These are phyloP conservation scores for Anethum foeniculum DNA, from an alignment of 140 eudicot species.

Conservation along the genomic window DNA sequence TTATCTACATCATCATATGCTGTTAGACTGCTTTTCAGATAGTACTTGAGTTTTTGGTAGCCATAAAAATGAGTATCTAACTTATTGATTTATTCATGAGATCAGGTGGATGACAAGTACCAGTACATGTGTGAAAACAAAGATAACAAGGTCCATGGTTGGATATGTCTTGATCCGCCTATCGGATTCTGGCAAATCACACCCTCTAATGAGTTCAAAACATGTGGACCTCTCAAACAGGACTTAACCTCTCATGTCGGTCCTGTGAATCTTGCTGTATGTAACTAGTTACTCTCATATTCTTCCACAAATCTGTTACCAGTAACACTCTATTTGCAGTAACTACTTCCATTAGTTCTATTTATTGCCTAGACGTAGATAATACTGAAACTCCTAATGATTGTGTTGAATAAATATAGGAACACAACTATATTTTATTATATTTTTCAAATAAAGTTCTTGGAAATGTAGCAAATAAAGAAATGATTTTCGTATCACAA, in stretches of 20 bases:
- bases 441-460: not conserved
- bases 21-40: not conserved
- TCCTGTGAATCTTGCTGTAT: constrained; percentile 61
- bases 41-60: constrained; percentile 1
- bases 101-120: constrained; percentile 75
- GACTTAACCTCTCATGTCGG: constrained; percentile 74
- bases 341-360: not conserved
- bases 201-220: constrained; percentile 60
- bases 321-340: not conserved
- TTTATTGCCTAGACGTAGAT: not conserved
- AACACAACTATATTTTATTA: not conserved
- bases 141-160: constrained; percentile 61
- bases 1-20: not conserved
- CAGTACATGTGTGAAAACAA: constrained; percentile 55
- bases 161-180: constrained; percentile 59
- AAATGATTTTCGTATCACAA: not conserved
- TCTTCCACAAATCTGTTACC: not conserved
- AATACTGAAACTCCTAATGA: not conserved
- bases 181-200: constrained; percentile 75
- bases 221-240: constrained; percentile 75
- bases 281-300: constrained; percentile 10
- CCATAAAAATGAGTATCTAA: not conserved
- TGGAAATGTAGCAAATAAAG: not conserved
- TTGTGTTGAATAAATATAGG: not conserved
- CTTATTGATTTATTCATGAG: not conserved